Evolutionary conservation across 169 alveolate genomes (phyloP), one percentile per base, ranked within the genome.

Genomic region (Theileria parva): DNA sequence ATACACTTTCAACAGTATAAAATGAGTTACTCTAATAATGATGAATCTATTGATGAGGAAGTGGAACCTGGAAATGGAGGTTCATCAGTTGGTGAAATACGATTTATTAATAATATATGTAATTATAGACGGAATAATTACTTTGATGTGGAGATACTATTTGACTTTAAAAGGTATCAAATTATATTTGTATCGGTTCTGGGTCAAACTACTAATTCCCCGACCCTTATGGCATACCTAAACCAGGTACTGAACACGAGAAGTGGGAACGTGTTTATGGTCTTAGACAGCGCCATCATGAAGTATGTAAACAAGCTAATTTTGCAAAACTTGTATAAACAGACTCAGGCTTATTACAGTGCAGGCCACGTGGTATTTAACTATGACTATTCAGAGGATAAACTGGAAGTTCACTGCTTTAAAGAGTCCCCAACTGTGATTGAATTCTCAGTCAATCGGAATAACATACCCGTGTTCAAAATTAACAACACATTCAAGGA

Each of bases 101-200:
- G 34, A 21, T 57, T 57, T 17, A 57, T 21, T 25, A 57, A 57
- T 25, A 25, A 25, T 21, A 25, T 57, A 25, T 57, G 66, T 25
- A 21, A 25, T 25, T 57, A 21, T 57, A 28, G 51, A 30, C 50
- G 78, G 48, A 59, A 74, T 27, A 63, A 48, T 25, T 23, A 74
- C 50, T 81, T 81, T 68, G 30, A 57, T 21, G 68, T 81, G 2
- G 67, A 80, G 30, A 37, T 81, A 57, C 64, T 81, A 4, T 81
- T 74, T 53, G 88, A 81, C 51, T 81, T 81, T 51, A 28, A 27
- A 70, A n/a, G 60, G 19, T 84, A 85, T 84, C 90, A 84, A 60
- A 79, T 69, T 25, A 57, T 25, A 7, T 13, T 11, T 44, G 53
- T 44, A 44, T 11, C 53, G 3, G 53, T 44, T 44, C 53, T 44